Evolutionary conservation across 1,284 basidiomycete genomes (phyloP).

Genomic region (Xerocomus amazonicus): DNA sequence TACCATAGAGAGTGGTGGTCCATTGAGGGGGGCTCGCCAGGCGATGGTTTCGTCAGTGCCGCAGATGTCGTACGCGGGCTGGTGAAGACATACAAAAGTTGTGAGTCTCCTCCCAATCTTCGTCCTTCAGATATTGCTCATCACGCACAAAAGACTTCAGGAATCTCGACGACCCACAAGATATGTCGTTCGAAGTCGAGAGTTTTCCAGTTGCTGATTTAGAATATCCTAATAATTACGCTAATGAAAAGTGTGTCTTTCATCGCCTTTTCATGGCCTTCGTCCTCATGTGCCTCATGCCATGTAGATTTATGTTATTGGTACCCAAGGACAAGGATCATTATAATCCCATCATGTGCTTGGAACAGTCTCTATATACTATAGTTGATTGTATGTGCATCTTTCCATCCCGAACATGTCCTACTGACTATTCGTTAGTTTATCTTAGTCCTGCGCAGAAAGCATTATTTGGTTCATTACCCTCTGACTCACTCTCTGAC

Average conservation of each 20-base stretch:
- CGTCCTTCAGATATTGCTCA: not conserved
- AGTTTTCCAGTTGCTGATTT: conserved; percentile 58
- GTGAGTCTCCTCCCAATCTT: conserved; percentile 39
- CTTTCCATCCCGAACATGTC: not conserved
- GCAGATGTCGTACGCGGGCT: conserved; percentile 56
- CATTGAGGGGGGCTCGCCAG: conserved; percentile 49
- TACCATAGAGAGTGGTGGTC: conserved; percentile 44
- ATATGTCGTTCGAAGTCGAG: conserved; percentile 58
- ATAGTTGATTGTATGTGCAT: conserved; percentile 59
- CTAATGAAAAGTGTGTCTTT: conserved; percentile 50
- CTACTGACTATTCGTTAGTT: conserved; percentile 38
- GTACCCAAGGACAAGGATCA: conserved; percentile 76
- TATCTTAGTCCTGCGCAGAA: conserved; percentile 66
- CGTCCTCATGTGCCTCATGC: conserved; percentile 1
- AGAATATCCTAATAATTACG: conserved; percentile 67
- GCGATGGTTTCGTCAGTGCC: conserved; percentile 52
- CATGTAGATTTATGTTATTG: conserved; percentile 60
- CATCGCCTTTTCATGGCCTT: not conserved
- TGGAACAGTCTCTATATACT: conserved; percentile 62
- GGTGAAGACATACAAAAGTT: conserved; percentile 61
- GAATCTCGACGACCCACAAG: conserved; percentile 55
- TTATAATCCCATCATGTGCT: conserved; percentile 73
- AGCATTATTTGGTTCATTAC: conserved; percentile 60
- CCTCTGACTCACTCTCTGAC: conserved; percentile 42
- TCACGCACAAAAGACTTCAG: conserved; percentile 49